These are phyloP conservation scores for Salix dunnii DNA, from an alignment of 345 rosid species.

Conservation along the genomic window DNA sequence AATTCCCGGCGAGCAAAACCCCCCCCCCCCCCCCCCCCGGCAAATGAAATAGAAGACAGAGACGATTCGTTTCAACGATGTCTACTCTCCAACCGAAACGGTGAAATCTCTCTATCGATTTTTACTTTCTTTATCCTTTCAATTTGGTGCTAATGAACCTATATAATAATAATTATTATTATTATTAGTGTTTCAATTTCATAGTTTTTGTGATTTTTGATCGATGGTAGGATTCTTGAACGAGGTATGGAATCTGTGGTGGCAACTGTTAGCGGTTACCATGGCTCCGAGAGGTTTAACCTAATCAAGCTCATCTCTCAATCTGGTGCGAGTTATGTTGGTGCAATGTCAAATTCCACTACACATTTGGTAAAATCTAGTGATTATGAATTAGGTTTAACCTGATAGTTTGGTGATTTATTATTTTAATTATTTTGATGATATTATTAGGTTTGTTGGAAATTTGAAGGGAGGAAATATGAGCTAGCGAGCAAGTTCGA, in stretches of 20 bases:
- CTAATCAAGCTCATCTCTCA: conserved; percentile 75
- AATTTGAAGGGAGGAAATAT: conserved; percentile 70
- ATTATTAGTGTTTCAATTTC: no score
- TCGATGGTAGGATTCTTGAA: background rate
- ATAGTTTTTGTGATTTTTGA: background rate
- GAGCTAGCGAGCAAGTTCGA: conserved; percentile 56
- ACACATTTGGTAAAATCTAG: conserved; percentile 65
- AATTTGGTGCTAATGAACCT: no score
- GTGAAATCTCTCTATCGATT: background rate
- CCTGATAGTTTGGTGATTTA: background rate
- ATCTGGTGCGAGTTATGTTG: conserved; percentile 77
- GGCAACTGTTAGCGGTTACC: conserved; percentile 90
- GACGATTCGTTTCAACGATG: background rate
- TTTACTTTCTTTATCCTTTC: no score
- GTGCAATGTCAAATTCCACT: conserved; percentile 58
- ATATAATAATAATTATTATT: no score
- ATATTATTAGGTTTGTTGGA: conserved; percentile 63
- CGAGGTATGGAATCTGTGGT: conserved; percentile 72
- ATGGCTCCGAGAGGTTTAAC: conserved; percentile 67
- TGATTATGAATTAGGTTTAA: background rate
- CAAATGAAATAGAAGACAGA: background rate
- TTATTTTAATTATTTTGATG: background rate
- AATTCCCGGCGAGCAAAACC: conserved; percentile 29
- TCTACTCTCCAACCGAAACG: background rate
- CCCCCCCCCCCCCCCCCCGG: background rate